Evolutionary conservation across 1,139 yeast genomes (phyloP), one percentile per base, ranked within the genome.

Genomic region (Blastobotrys indianensis): DNA sequence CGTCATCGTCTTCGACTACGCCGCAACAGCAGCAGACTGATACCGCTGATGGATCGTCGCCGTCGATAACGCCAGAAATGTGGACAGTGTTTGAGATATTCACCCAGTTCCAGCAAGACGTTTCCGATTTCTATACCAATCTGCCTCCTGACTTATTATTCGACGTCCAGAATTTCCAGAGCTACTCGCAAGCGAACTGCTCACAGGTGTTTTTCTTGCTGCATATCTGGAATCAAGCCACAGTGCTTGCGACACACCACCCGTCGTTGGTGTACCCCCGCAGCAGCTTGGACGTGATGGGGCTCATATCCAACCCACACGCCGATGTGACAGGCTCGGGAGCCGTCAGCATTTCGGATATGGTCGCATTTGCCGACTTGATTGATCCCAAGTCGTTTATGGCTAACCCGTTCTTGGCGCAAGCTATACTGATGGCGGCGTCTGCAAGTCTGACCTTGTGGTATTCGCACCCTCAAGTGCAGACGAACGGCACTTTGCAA

Each of bases 401-500:
- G 33, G 57, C 61, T 6, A 55, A 52, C 42, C 63, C 63, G 20
- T 59, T 59, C 46, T 35, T 56, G 20, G 55, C 62, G 0, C 62
- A 57, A 44, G 61, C 63, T 4, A 50, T 59, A 11, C 44, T 51
- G 17, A 59, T 60, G 62, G 63, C 63, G 1, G 62, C 60, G 1
- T 50, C 56, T 42, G 62, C 63, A 1, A 48, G 59, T 10, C 45
- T 59, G 42, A 55, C 62, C 1, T 44, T 60, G 17, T 55, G 56
- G 51, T 55, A 51, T 10, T 49, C 60, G 4, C 41, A 53, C 13
- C 50, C 54, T 6, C 49, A 49, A 5, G 36, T 15, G 9, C 12
- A 7, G 28, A 12, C 20, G 23, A 11, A 13, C 20, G 12, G 52
- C 41, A 59, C 60, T 2, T 46, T 58, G 20, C 53, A 54, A 31